Percentiles rank a stretch among this genome's conserved stretches.
These are phyloP conservation scores for Yarrowia phangngaensis DNA, from an alignment of 805 yeast genomes.

Conservation along the genomic window DNA sequence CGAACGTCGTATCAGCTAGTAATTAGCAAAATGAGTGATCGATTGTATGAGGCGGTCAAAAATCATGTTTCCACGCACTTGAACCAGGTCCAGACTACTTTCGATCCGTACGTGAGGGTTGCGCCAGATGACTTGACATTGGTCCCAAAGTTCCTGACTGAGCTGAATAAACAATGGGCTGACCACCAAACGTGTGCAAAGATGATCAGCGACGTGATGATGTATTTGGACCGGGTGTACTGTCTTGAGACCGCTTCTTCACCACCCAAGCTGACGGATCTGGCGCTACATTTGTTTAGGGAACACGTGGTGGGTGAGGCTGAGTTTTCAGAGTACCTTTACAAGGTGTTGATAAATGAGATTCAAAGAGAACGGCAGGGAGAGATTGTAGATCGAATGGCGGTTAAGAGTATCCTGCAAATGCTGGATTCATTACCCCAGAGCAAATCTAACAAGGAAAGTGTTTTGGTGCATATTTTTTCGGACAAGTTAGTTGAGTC, in stretches of 20 bases:
- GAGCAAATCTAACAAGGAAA: conserved; percentile 44
- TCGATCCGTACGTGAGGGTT: not conserved
- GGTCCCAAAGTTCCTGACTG: conserved; percentile 36
- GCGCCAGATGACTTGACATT: conserved; percentile 6
- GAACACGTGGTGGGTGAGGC: conserved; percentile 54
- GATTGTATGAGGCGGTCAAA: conserved; percentile 59
- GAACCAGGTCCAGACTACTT: not conserved
- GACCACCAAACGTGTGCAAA: conserved; percentile 70
- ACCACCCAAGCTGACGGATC: conserved; percentile 57
- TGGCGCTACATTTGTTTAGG: conserved; percentile 66
- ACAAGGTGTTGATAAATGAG: conserved; percentile 51
- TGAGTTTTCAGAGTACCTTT: conserved; percentile 50
- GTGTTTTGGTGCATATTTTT: conserved; percentile 58
- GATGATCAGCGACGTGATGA: conserved; percentile 75
- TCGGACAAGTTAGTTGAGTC: conserved; percentile 60
- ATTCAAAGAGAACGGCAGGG: conserved; percentile 57
- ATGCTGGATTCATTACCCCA: conserved; percentile 62
- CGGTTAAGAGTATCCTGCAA: conserved; percentile 56
- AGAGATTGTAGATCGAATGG: conserved; percentile 52
- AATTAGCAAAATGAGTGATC: conserved; percentile 61
- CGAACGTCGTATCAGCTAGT: conserved; percentile 75
- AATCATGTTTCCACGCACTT: conserved; percentile 46
- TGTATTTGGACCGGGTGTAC: conserved; percentile 83
- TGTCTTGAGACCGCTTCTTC: conserved; percentile 60
- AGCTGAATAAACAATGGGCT: conserved; percentile 54